These are phyloP conservation scores for Stenogyne calaminthoides DNA, from an alignment of 305 asterid species.

Conservation along the genomic window DNA sequence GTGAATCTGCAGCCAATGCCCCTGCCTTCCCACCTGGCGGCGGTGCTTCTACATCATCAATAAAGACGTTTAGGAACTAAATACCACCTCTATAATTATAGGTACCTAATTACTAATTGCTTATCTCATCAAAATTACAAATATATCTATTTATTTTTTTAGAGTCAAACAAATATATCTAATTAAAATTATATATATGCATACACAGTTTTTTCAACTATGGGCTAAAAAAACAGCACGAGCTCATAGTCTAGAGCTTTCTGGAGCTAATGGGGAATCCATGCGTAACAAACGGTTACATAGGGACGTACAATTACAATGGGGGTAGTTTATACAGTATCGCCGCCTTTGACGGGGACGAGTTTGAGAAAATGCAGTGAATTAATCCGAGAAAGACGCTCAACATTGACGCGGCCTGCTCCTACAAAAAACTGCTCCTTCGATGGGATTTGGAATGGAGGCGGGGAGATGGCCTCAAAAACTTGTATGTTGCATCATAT, in stretches of 20 bases:
- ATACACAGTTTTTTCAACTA: conserved; percentile 47
- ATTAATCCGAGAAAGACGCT: conserved; percentile 30
- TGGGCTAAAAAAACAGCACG: conserved; percentile 42
- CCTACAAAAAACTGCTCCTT: conserved; percentile 41
- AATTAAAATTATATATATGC: too few relatives aligned
- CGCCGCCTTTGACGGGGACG: conserved; percentile 39
- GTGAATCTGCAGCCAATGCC: conserved; percentile 32
- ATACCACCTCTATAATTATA: conserved; percentile 51
- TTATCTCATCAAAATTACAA: too few relatives aligned
- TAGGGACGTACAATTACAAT: conserved; percentile 37
- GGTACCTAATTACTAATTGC: conserved; percentile 9
- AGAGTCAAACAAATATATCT: too few relatives aligned
- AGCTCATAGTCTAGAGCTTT: conserved; percentile 32
- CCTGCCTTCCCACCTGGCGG: conserved; percentile 15
- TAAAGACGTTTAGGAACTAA: conserved; percentile 33
- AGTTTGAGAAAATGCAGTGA: conserved; percentile 33
- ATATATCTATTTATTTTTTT: too few relatives aligned
- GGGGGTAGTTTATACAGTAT: conserved; percentile 38
- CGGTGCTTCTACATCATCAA: conserved; percentile 32
- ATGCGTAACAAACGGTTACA: conserved; percentile 38
- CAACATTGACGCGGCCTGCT: conserved; percentile 36
- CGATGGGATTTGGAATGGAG: conserved; percentile 57
- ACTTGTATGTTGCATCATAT: conserved; percentile 44
- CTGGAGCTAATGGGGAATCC: conserved; percentile 37
- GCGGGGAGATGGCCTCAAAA: conserved; percentile 49